These are phyloP conservation scores for Spiromastix sp. DNA, from an alignment of 2,329 filamentous ascomycete genomes.

Conservation along the genomic window DNA sequence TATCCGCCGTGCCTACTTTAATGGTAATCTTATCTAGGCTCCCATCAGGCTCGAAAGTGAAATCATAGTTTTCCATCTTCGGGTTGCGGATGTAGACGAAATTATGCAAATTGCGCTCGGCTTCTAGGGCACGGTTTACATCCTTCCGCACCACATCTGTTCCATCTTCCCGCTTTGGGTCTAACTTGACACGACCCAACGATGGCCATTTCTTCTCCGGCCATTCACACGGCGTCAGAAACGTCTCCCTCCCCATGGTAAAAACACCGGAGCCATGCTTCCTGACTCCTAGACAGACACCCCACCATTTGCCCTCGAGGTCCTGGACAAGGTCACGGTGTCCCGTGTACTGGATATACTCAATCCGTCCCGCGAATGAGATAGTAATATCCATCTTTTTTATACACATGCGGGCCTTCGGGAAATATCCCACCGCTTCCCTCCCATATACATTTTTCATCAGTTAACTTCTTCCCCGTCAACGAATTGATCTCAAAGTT, in stretches of 20 bases:
- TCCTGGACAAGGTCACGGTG: slow-evolving; percentile 17
- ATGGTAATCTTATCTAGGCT: slow-evolving; percentile 10
- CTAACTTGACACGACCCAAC: slow-evolving; percentile 9
- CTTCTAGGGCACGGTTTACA: slow-evolving; percentile 3
- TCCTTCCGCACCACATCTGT: slow-evolving; percentile 4
- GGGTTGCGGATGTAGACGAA: slow-evolving; percentile 19
- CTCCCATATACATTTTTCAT: slow-evolving; percentile 24
- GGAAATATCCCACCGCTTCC: slow-evolving; percentile 35
- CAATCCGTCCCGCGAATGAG: slow-evolving; percentile 23
- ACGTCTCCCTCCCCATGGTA: slow-evolving; percentile 24
- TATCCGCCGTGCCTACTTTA: slow-evolving; percentile 10
- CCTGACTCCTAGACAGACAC: slow-evolving; percentile 13
- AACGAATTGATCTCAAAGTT: slow-evolving; percentile 10
- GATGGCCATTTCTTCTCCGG: slow-evolving; percentile 16
- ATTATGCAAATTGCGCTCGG: slow-evolving; percentile 10
- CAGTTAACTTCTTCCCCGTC: slow-evolving; percentile 10
- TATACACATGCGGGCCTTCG: slow-evolving; percentile 44
- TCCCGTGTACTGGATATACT: slow-evolving; percentile 16
- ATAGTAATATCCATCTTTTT: slow-evolving; percentile 41
- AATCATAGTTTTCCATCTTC: slow-evolving; percentile 12
- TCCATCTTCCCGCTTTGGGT: slow-evolving; percentile 3
- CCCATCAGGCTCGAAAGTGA: too few species aligned
- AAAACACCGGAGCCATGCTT: slow-evolving; percentile 14
- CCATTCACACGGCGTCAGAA: slow-evolving; percentile 21
- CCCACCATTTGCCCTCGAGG: slow-evolving; percentile 14